Base-by-base conservation (phyloP, 2,329 filamentous ascomycete species). In the Bisporella sp. region DNA sequence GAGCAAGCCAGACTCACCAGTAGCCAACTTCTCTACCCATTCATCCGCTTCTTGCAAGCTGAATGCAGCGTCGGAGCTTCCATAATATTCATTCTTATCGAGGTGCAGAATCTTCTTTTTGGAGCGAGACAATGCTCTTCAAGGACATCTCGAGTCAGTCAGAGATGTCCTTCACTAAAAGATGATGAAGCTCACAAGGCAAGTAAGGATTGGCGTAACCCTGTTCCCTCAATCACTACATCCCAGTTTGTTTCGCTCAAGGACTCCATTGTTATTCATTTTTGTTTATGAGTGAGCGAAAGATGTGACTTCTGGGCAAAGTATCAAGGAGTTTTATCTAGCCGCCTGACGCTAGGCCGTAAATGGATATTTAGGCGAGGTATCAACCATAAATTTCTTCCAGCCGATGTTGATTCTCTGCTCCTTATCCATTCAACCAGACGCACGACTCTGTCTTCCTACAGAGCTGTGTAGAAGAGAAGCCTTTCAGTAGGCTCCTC, bases 91-190 rank as follows among this genome's bases (percentile, higher is more conserved):
- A 71, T 95, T 91, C 56, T 80, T 78, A 66, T 97, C 92, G 66
- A 96, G 74, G 67, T 97, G 92, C 53, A 97, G 79, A 58, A 96
- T 81, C 62, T 89, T 93, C 75, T 95, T 95, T 66, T 84, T 85
- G 55, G 90, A 95, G 64, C 91, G 85, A 59, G 92, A 97, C 62
- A 97, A 78, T 63, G 92, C 87, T 78, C 92, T 97, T 77, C 59
- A 70, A 56, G 54, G 66, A 68, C 63, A 66, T 70, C 78, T 85
- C 71, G 35, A 69, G 83, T 89, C 80, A 88, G 85, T 87, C 81
- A 86, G 82, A 82, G 67, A 72, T 72, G 72, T 69, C 63, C 60
- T 60, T 44, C 47, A 50, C 50, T 29, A 31, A 32, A 48, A 40
- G 47, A 28, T 31, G 28, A 47, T 40, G 33, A 45, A 48, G 65